Base-by-base conservation (phyloP, 164 flowering plant genomes). In the Magnolia changhungtana region DNA sequence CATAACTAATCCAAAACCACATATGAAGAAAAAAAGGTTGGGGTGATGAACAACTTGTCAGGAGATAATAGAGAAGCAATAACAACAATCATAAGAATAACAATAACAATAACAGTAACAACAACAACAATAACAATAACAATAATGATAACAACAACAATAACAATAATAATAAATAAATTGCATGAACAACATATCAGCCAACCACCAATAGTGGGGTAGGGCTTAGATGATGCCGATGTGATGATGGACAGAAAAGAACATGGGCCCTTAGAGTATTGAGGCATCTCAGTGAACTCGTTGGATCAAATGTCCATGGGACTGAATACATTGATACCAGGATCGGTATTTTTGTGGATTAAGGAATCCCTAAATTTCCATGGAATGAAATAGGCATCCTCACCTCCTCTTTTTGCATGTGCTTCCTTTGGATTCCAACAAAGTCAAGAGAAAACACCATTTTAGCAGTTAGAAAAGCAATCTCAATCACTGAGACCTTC, bases 381-480 rank as follows among this genome's bases (percentile, higher is more conserved):
- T 63, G 58, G 59, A 63, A 20, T 69, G 58, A 73, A 8, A 75
- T 24, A 77, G 76, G 65, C 78, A 77, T 49, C 45, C 90, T 90
- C 82, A 94, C 99, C 96, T 89, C 99, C 98, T 71, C 99, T 88
- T 88, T 98, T 94, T 78, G 99, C 97, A 88, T 96, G 95, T 72
- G 98, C 99, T 88, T 94, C 99, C 81, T 87, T 81, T 61, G 98
- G 95, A 84, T 92, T 78, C 99, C 94, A 81, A 65, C 74, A 73
- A 8, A 50, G 76, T 45, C 76, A 71, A 31, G 23, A 52, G 77
- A 49, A 74, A 72, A 24, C 16, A 66, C 24, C 6, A 74, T 23
- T 31, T 31, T n/a, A 16, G 18, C 27, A 67, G 16, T 58, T 19
- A 75, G 45, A 29, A 55, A 64, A 72, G 23, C 1, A 37, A 72